Conservation (phyloP, 202 grass and related monocot species). For the Cymbopogon flexuosus region DNA sequence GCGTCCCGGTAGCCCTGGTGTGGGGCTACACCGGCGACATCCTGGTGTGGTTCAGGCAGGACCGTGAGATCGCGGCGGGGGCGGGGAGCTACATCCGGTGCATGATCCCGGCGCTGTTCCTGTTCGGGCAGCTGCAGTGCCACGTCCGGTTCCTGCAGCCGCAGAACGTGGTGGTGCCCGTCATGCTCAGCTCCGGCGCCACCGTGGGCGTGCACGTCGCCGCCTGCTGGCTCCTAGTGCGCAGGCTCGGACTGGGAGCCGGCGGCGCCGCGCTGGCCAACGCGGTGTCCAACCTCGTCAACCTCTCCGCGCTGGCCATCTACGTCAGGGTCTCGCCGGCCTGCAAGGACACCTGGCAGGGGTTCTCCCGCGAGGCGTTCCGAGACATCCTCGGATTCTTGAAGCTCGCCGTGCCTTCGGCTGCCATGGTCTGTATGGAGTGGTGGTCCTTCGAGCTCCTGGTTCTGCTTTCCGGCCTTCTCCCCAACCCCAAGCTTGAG, state of each 20-base stretch:
- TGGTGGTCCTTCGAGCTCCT: constrained; percentile 59
- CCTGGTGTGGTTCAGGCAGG: constrained; percentile 42
- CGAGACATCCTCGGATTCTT: constrained; percentile 29
- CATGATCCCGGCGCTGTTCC: constrained; percentile 49
- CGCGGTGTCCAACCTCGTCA: constrained; percentile 42
- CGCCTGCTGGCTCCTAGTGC: constrained; percentile 58
- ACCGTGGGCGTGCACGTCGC: constrained; percentile 31
- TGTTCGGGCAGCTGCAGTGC: constrained; percentile 51
- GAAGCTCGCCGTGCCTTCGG: constrained; percentile 50
- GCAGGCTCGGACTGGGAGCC: constrained; percentile 34
- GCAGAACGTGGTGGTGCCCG: constrained; percentile 52
- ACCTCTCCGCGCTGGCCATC: constrained; percentile 22
- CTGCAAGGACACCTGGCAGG: constrained; percentile 41
- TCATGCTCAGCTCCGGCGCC: constrained; percentile 40
- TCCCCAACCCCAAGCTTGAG: constrained; percentile 59
- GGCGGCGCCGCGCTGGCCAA: constrained; percentile 43
- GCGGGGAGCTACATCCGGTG: constrained; percentile 50
- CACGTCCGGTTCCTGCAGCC: constrained; percentile 58
- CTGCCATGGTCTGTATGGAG: constrained; percentile 54
- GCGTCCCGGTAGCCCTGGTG: constrained; percentile 29
- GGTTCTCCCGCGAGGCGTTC: constrained; percentile 48
- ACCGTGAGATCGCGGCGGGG: constrained; percentile 34
- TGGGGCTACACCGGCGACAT: constrained; percentile 50
- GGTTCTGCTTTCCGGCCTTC: constrained; percentile 46
- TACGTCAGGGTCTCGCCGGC: constrained; percentile 42